Conservation (phyloP, 345 rosid species). For the Nasturtium officinale region DNA sequence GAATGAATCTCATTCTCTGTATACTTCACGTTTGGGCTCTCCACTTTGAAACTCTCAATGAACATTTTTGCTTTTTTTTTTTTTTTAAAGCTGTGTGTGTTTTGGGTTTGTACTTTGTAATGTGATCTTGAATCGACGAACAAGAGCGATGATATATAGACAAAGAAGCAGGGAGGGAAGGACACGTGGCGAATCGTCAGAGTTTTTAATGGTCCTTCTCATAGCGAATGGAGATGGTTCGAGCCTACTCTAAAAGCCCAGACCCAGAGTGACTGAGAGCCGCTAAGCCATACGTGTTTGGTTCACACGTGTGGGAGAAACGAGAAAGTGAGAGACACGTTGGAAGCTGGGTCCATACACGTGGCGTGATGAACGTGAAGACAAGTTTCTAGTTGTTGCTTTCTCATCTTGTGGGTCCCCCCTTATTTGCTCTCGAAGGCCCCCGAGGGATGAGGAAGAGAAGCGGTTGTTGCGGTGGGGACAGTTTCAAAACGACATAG, state of each 20-base stretch:
- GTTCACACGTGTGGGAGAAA: background rate
- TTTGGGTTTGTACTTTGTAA: background rate
- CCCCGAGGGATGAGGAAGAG: slow-evolving; percentile 25
- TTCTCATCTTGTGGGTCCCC: slow-evolving; percentile 19
- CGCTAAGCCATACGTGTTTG: slow-evolving; percentile 29
- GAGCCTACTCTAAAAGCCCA: slow-evolving; percentile 15
- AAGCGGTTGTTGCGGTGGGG: background rate
- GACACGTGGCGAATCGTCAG: slow-evolving; percentile 32
- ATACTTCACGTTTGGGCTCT: slow-evolving; percentile 84
- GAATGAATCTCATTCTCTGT: slow-evolving; percentile 77
- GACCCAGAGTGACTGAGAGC: slow-evolving; percentile 1
- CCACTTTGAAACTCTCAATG: slow-evolving; percentile 85
- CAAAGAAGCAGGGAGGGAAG: background rate
- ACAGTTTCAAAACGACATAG: background rate
- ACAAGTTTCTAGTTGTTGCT: slow-evolving; percentile 27
- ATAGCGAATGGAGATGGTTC: slow-evolving; percentile 17
- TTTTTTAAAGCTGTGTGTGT: too few relatives aligned
- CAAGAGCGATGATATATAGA: slow-evolving; percentile 30
- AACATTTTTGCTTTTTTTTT: slow-evolving; percentile 50
- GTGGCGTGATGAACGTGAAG: slow-evolving; percentile 37
- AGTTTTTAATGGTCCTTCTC: background rate
- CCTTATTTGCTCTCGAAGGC: slow-evolving; percentile 25
- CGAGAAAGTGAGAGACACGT: slow-evolving; percentile 33
- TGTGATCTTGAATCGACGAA: slow-evolving; percentile 30
- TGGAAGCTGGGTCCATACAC: slow-evolving; percentile 38